Evolutionary conservation across 225 moss, liverwort and hornwort species (phyloP).

Genomic region (Marchantia polymorpha): DNA sequence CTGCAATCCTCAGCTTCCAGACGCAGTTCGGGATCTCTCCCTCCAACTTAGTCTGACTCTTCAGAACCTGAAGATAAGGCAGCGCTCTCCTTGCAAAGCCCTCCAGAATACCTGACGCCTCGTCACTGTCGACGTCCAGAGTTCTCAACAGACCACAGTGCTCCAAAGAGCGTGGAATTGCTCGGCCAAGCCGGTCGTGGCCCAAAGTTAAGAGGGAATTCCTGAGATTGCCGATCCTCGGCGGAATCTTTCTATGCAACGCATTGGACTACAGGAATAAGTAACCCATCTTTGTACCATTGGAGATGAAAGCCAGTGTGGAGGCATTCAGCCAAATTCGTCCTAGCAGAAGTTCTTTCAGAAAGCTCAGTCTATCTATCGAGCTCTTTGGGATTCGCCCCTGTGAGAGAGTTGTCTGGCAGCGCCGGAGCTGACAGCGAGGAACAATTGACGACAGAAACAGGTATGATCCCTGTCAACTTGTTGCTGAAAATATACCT

Average conservation of each 20-base stretch:
- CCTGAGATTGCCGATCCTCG: not conserved
- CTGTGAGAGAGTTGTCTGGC: too few relatives aligned
- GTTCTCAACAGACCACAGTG: not conserved
- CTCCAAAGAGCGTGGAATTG: not conserved
- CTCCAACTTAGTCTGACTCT: not conserved
- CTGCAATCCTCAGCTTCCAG: slow-evolving; percentile 12
- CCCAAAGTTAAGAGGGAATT: not conserved
- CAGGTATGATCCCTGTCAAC: too few relatives aligned
- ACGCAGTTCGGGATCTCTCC: slow-evolving; percentile 18
- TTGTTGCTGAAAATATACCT: too few relatives aligned
- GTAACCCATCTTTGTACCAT: not conserved
- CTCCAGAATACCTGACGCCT: not conserved
- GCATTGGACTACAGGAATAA: not conserved
- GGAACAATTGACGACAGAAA: too few relatives aligned
- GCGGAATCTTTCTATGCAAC: not conserved
- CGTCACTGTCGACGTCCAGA: slow-evolving; percentile 7
- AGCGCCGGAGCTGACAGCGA: too few relatives aligned
- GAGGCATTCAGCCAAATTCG: too few relatives aligned
- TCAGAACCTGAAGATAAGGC: not conserved
- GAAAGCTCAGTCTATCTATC: too few relatives aligned
- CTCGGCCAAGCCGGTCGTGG: not conserved
- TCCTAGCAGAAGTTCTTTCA: too few relatives aligned
- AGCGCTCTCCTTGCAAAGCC: not conserved
- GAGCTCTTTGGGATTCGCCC: too few relatives aligned
- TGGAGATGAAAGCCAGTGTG: too few relatives aligned